A percentile compares a stretch with the other conserved stretches of the same genome.
Evolutionary conservation across 2,329 filamentous ascomycete species (phyloP).

Genomic region (Claviceps purpurea): DNA sequence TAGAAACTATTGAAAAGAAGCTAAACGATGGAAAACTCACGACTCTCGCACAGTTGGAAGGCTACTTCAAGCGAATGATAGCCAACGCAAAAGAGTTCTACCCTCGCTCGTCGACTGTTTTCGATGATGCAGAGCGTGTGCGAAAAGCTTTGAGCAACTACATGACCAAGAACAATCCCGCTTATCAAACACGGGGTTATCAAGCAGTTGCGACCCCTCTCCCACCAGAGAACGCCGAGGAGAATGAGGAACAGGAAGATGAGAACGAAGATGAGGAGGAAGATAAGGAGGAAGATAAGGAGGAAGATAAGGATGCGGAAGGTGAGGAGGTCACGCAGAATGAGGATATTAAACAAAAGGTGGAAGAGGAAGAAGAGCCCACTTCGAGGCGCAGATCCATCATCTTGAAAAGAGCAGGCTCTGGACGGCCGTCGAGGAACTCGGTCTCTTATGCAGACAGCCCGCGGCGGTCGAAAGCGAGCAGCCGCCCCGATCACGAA

Average conservation of each 20-base stretch:
- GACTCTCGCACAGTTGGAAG: slow-evolving; percentile 61
- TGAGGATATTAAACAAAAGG: slow-evolving; percentile 19
- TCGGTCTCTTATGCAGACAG: slow-evolving; percentile 18
- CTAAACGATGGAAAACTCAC: slow-evolving; percentile 55
- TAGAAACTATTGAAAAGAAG: slow-evolving; percentile 65
- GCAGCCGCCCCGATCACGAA: slow-evolving; percentile 35
- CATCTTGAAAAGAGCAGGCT: slow-evolving; percentile 24
- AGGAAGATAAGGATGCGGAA: slow-evolving; percentile 13
- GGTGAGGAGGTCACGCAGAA: slow-evolving; percentile 11
- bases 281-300: slow-evolving; percentile 8
- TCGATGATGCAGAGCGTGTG: slow-evolving; percentile 75
- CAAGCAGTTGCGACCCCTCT: slow-evolving; percentile 61
- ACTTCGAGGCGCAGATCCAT: slow-evolving; percentile 24
- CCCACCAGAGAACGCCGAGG: slow-evolving; percentile 27
- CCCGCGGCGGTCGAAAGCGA: slow-evolving; percentile 22
- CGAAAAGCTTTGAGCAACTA: slow-evolving; percentile 77
- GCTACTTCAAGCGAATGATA: slow-evolving; percentile 79
- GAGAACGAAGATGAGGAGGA: slow-evolving; percentile 17
- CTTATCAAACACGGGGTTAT: slow-evolving; percentile 57
- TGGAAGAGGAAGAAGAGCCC: slow-evolving; percentile 19
- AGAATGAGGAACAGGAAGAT: slow-evolving; percentile 17
- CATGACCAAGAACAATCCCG: slow-evolving; percentile 78
- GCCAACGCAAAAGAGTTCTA: slow-evolving; percentile 80
- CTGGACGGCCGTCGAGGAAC: slow-evolving; percentile 20
- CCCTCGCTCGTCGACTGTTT: slow-evolving; percentile 55